Conservation (phyloP, 148 eudicot genomes). For the Amaranthus hypochondriacus region DNA sequence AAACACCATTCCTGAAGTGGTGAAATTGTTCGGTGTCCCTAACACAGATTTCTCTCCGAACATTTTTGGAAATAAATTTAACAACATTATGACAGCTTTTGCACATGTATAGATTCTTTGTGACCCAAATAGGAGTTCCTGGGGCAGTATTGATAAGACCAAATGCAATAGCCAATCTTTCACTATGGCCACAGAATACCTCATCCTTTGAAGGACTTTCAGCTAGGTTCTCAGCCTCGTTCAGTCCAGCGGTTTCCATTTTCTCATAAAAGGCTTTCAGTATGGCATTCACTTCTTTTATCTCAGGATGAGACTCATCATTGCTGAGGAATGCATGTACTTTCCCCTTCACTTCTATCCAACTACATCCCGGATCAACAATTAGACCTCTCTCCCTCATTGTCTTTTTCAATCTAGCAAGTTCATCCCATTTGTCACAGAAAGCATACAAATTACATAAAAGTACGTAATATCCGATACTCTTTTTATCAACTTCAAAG, state of each 20-base stretch:
- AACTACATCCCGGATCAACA: slow-evolving; percentile 88
- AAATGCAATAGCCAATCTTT: slow-evolving; percentile 72
- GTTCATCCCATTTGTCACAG: slow-evolving; percentile 69
- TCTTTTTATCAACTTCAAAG: slow-evolving; percentile 47
- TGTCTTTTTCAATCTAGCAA: slow-evolving; percentile 50
- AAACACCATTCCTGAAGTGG: slow-evolving; percentile 76
- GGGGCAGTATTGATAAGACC: slow-evolving; percentile 77
- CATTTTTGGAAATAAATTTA: slow-evolving; percentile 72
- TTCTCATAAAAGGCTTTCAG: slow-evolving; percentile 63
- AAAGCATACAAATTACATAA: slow-evolving; percentile 75
- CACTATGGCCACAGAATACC: slow-evolving; percentile 91
- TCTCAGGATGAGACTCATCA: slow-evolving; percentile 75
- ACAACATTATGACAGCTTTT: slow-evolving; percentile 63
- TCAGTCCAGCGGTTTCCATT: slow-evolving; percentile 41
- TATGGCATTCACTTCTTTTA: slow-evolving; percentile 58
- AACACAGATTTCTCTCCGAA: slow-evolving; percentile 73
- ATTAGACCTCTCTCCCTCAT: slow-evolving; percentile 72
- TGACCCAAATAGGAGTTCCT: slow-evolving; percentile 78
- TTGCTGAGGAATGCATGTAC: slow-evolving; percentile 88
- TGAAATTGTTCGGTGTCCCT: slow-evolving; percentile 84
- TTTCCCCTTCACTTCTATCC: slow-evolving; percentile 91
- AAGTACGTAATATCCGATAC: slow-evolving; percentile 67
- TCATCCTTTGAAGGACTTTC: slow-evolving; percentile 62
- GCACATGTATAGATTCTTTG: slow-evolving; percentile 88
- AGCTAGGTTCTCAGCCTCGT: slow-evolving; percentile 28